These are phyloP conservation scores for Lodderomyces jiufengensis DNA, from an alignment of 1,139 yeast genomes.

Conservation along the genomic window DNA sequence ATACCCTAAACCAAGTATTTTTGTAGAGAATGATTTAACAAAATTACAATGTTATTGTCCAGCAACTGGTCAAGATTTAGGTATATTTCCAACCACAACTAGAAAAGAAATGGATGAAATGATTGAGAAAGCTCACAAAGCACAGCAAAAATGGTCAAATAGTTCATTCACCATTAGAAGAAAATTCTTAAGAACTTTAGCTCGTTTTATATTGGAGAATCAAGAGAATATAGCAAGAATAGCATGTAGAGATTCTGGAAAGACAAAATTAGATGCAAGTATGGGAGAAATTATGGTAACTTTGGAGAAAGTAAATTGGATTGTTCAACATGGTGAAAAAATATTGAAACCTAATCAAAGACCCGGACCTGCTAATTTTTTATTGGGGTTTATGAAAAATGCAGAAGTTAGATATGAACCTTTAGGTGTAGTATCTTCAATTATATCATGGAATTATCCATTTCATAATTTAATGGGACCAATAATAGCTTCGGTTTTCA, in stretches of 20 bases:
- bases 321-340: slow-evolving; percentile 73
- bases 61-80: slow-evolving; percentile 88
- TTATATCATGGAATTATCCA: slow-evolving; percentile 97
- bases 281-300: slow-evolving; percentile 96
- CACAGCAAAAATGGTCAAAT: slow-evolving; percentile 58
- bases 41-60: slow-evolving; percentile 87
- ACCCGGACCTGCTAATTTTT: slow-evolving; percentile 81
- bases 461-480: slow-evolving; percentile 93
- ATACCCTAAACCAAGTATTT: slow-evolving; percentile 48
- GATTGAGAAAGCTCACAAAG: slow-evolving; percentile 52
- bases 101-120: slow-evolving; percentile 66
- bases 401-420: slow-evolving; percentile 96
- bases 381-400: slow-evolving; percentile 69
- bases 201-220: slow-evolving; percentile 68
- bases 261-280: slow-evolving; percentile 91
- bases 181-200: slow-evolving; percentile 66
- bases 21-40: slow-evolving; percentile 55
- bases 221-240: slow-evolving; percentile 86
- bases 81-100: slow-evolving; percentile 61
- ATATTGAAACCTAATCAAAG: slow-evolving; percentile 69
- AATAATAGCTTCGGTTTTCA: slow-evolving; percentile 76
- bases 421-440: slow-evolving; percentile 80
- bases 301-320: slow-evolving; percentile 88
- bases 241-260: slow-evolving; percentile 95
- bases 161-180: slow-evolving; percentile 62